Evolutionary conservation across 208 protist genomes (phyloP), one percentile per base, ranked within the genome.

Genomic region (Acanthamoeba divionensis): DNA sequence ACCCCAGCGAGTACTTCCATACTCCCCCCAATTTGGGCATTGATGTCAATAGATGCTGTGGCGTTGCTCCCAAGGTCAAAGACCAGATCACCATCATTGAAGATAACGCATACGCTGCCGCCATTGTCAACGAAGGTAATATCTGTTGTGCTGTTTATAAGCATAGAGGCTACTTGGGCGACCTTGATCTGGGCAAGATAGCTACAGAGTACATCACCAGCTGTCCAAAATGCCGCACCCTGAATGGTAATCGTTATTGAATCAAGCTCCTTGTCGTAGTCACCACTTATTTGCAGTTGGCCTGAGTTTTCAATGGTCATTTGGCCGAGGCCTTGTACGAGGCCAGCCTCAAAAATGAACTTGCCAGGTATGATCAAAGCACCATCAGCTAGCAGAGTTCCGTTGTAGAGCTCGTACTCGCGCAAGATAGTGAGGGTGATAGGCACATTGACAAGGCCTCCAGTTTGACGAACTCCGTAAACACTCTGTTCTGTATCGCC

Each of bases 131-230:
- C 36, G 36, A 41, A 41, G 36, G 36, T 41, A 5, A 41, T 5
- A 41, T 41, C 36, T 41, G 36, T 41, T 41, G 36, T 41, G 48
- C 33, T 24, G 75, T 86, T 86, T 50, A 86, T 41, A 33, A 57
- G 36, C 38, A 60, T 36, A 24, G 52, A 67, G 24, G 75, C 24
- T 24, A 50, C 15, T 50, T 60, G 24, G 75, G 6, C 45, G 12
- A 86, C 54, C 33, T n/a, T 65, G 75, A 86, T 86, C n/a, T 24
- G 5, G 52, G 38, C 75, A 41, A 67, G 44, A 21, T 50, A 60
- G 75, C 50, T 57, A 57, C 75, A 86, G 9, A 66, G 26, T 10
- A 86, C 21, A 57, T 86, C 75, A 36, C 75, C 75, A 33, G 75
- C 24, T 50, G 36, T 86, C 75, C 75, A 86, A 52, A 36, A 62